phyloP scores from a whole-genome alignment of 176 grass and related monocot species.

The Musa schizocarpa region DNA sequence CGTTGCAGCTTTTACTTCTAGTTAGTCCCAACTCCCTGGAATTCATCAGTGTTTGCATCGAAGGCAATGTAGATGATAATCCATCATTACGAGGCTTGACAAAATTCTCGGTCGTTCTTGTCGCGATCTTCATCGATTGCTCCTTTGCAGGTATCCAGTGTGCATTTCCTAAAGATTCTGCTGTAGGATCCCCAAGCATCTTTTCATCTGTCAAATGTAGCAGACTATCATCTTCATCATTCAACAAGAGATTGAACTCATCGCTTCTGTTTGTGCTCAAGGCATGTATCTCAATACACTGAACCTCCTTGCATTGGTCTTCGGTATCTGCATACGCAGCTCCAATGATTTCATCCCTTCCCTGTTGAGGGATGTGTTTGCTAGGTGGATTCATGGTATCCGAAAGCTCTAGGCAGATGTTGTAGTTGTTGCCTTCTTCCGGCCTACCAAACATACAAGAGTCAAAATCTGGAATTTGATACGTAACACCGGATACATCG shows the following conservation, averaged over 20 bases:
- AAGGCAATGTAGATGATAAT: slow-evolving; percentile 25
- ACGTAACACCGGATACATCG: slow-evolving; percentile 34
- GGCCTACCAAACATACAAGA: slow-evolving; percentile 33
- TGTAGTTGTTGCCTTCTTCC: slow-evolving; percentile 21
- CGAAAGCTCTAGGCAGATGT: slow-evolving; percentile 10
- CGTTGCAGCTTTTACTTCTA: slow-evolving; percentile 75
- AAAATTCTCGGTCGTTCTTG: slow-evolving; percentile 13
- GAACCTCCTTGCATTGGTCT: slow-evolving; percentile 81
- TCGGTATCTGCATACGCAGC: slow-evolving; percentile 23
- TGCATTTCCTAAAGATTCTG: background rate
- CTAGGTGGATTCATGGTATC: background rate
- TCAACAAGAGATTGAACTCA: slow-evolving; percentile 32
- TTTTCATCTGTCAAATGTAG: slow-evolving; percentile 47
- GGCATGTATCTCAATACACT: slow-evolving; percentile 49
- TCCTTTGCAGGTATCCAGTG: slow-evolving; percentile 4
- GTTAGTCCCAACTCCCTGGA: slow-evolving; percentile 36
- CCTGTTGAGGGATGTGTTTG: slow-evolving; percentile 13
- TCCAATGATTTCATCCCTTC: slow-evolving; percentile 6
- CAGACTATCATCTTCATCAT: slow-evolving; percentile 27
- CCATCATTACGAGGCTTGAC: slow-evolving; percentile 13
- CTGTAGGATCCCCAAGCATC: slow-evolving; percentile 23
- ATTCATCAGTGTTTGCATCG: slow-evolving; percentile 37
- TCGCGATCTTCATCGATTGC: background rate
- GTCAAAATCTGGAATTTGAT: slow-evolving; percentile 30
- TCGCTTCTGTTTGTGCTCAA: slow-evolving; percentile 31